Conservation (phyloP, 2,329 filamentous ascomycete species). For the Lecanicillium sp. region DNA sequence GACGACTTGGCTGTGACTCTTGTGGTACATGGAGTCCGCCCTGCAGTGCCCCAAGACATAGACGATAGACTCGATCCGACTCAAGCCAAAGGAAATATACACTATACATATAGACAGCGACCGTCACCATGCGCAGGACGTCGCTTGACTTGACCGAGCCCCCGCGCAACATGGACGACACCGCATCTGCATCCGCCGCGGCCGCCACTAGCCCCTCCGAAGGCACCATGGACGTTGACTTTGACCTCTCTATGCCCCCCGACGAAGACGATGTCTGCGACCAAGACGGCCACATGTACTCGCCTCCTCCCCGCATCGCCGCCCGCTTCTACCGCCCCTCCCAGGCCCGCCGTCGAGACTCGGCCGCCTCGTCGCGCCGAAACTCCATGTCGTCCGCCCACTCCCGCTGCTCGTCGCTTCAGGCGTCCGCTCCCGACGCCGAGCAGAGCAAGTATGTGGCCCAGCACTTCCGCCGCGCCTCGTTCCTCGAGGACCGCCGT, state of each 20-base stretch:
- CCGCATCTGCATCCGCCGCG: no score
- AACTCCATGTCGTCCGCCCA: conserved; percentile 74
- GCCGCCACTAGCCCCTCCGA: conserved; percentile 20
- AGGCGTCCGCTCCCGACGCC: conserved; percentile 40
- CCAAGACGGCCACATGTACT: conserved; percentile 32
- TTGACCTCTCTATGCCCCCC: conserved; percentile 31
- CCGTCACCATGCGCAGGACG: conserved; percentile 32
- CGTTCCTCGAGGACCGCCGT: conserved; percentile 74
- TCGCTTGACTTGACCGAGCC: conserved; percentile 34
- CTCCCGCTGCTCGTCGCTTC: conserved; percentile 56
- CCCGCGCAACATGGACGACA: conserved; percentile 31
- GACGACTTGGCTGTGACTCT: no score
- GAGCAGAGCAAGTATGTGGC: conserved; percentile 71
- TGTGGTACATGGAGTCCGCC: no score
- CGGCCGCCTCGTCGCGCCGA: conserved; percentile 69
- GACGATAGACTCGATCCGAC: not conserved
- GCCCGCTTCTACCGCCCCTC: conserved; percentile 67
- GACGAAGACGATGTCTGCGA: conserved; percentile 27
- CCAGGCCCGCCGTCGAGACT: conserved; percentile 62
- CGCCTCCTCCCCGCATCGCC: conserved; percentile 68
- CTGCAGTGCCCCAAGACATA: no score
- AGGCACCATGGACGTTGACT: conserved; percentile 21
- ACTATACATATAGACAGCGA: not conserved
- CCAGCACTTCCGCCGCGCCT: conserved; percentile 71
- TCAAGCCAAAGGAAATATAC: not conserved